Percentiles rank a stretch among this genome's conserved stretches.
Conservation (phyloP, 306 rosid species). For the Dalbergia cochinchinensis region DNA sequence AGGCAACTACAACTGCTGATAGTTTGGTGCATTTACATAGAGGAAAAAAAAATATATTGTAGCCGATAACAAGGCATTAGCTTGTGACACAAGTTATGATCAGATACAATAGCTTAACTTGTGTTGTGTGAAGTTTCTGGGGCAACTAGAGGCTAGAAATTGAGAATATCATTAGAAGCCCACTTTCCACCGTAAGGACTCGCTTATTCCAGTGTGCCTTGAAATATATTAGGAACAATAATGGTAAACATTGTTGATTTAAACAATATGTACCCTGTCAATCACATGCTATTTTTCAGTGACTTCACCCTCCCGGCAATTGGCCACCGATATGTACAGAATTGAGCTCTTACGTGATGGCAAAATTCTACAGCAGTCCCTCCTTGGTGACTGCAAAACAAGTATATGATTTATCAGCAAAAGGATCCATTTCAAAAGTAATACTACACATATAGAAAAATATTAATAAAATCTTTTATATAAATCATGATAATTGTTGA, state of each 20-base stretch:
- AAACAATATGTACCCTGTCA: constrained; percentile 25
- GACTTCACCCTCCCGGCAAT: constrained; percentile 70
- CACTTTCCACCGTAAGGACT: constrained; percentile 28
- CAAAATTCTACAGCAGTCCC: constrained; percentile 85
- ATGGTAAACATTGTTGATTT: neutral
- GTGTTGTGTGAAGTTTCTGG: constrained; percentile 39
- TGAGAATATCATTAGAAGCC: constrained; percentile 29
- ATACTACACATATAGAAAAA: too few relatives aligned
- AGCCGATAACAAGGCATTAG: constrained; percentile 22
- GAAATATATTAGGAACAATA: constrained; percentile 27
- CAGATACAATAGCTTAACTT: constrained; percentile 8
- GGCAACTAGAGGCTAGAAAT: constrained; percentile 32
- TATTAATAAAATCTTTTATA: too few relatives aligned
- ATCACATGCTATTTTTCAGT: constrained; percentile 59
- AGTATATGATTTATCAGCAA: constrained; percentile 17
- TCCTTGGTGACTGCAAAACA: constrained; percentile 87
- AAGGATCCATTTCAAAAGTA: neutral
- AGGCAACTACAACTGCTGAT: constrained; percentile 1
- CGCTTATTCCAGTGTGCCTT: constrained; percentile 28
- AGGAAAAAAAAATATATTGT: constrained; percentile 5
- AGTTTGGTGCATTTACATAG: constrained; percentile 43
- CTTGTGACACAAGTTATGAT: constrained; percentile 41
- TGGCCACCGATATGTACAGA: constrained; percentile 71
- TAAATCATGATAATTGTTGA: too few relatives aligned
- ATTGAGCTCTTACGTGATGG: constrained; percentile 60